These are phyloP conservation scores for Crepidotus variabilis DNA, from an alignment of 768 basidiomycete species.

Conservation along the genomic window DNA sequence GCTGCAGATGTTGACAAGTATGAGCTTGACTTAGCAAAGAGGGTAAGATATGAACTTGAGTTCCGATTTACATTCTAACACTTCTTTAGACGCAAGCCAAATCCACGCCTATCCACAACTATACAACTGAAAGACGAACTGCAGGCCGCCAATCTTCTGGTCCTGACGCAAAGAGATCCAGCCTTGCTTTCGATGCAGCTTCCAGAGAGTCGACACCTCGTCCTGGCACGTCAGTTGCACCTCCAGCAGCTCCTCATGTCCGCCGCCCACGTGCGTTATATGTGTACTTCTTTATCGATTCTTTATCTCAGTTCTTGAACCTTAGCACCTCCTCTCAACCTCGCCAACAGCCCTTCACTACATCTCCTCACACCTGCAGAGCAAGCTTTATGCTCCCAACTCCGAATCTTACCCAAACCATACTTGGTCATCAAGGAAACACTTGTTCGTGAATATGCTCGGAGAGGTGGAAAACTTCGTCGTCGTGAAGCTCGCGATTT, in stretches of 20 bases:
- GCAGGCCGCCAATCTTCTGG: slow-evolving; percentile 49
- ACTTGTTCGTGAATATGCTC: slow-evolving; percentile 88
- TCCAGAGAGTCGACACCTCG: slow-evolving; percentile 65
- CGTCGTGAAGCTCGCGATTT: slow-evolving; percentile 86
- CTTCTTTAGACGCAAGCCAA: slow-evolving; percentile 57
- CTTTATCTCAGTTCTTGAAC: slow-evolving; percentile 5
- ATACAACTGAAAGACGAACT: slow-evolving; percentile 47
- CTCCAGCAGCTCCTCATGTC: slow-evolving; percentile 33
- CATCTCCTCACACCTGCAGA: slow-evolving; percentile 89
- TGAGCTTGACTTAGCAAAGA: slow-evolving; percentile 65
- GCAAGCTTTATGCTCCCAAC: slow-evolving; percentile 80
- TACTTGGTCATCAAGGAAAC: slow-evolving; percentile 96
- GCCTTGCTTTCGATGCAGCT: slow-evolving; percentile 41
- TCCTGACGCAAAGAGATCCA: slow-evolving; percentile 49
- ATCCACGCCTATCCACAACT: slow-evolving; percentile 50
- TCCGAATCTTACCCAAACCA: slow-evolving; percentile 92
- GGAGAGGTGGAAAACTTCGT: slow-evolving; percentile 83
- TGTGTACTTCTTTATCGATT: not conserved
- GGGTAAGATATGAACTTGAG: slow-evolving; percentile 45
- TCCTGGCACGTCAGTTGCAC: slow-evolving; percentile 29
- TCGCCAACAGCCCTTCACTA: slow-evolving; percentile 85
- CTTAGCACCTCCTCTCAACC: slow-evolving; percentile 68
- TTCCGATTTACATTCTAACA: slow-evolving; percentile 7
- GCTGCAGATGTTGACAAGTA: slow-evolving; percentile 90
- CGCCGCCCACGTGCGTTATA: slow-evolving; percentile 40